Evolutionary conservation across 2,329 filamentous ascomycete genomes (phyloP), one percentile per base, ranked within the genome.

Genomic region (Phialophora verrucosa): DNA sequence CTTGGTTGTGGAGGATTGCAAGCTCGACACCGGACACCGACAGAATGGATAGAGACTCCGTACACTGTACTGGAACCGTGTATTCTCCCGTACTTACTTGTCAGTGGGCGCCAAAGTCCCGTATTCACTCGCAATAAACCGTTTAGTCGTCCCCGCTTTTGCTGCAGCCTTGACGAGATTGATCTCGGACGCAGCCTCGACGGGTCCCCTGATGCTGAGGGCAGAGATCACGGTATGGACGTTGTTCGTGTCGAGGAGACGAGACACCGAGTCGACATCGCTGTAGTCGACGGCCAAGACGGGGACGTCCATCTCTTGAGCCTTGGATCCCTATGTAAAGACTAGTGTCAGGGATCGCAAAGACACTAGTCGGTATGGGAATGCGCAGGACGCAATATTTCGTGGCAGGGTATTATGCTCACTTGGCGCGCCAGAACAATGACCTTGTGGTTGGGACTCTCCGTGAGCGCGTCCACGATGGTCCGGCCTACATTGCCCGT

Each of bases 161-260:
- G 78, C 80, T 1, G 82, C 80, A 0, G 82, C 83, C 7, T 75
- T 71, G 51, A 84, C 80, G 11, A 84, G 75, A 38, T 80, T 78
- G n/a, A 80, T 29, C 67, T 84, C 78, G 1, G 75, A 74, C 14
- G 73, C 73, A 59, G 73, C 71, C 20, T 72, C 35, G 68, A 71
- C 2, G 77, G 68, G 11, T 73, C 70, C 57, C 73, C 66, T 62
- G 44, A 81, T 74, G 5, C 70, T 71, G 27, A 84, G 74, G 3
- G 78, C 73, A 0, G 81, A 84, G 29, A 85, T 78, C 50, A 84
- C 72, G 0, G 79, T 83, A 56, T 83, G 74, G 23, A 84, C 70
- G 0, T 78, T 77, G 71, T 83, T 75, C 42, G 75, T 71, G 57
- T 79, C 73, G 4, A 81, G 72, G 2, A 64, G 65, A 23, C 70